Conservation (phyloP, 495 filamentous ascomycete species). For the Apiosordaria backusii region DNA sequence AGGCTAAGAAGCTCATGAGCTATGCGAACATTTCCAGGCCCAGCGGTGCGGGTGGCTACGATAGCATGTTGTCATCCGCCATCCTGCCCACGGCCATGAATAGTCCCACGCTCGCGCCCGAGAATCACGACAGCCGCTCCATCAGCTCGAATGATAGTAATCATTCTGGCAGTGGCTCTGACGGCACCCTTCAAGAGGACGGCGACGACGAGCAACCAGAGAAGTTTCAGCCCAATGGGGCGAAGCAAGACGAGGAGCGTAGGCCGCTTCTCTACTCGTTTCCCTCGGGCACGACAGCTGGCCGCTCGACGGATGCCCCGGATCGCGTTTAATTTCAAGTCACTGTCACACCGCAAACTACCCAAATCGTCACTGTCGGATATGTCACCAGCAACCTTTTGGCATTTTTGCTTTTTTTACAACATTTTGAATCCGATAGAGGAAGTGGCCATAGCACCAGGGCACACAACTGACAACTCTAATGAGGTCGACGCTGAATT, state of each 20-base stretch:
- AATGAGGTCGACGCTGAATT: background rate
- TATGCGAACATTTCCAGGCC: constrained; percentile 39
- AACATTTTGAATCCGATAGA: background rate
- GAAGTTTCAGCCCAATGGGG: background rate
- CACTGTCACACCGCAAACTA: constrained; percentile 3
- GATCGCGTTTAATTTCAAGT: background rate
- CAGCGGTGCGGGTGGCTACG: constrained; percentile 31
- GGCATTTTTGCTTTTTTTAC: background rate
- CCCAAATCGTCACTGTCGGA: background rate
- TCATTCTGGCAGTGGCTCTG: constrained; percentile 22
- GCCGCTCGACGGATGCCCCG: constrained; percentile 16
- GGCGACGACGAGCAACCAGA: constrained; percentile 9
- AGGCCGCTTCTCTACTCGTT: constrained; percentile 19
- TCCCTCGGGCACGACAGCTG: constrained; percentile 11
- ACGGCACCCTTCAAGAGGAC: constrained; percentile 32
- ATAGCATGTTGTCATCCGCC: constrained; percentile 34
- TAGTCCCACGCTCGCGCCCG: constrained; percentile 14
- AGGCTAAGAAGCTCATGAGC: constrained; percentile 52
- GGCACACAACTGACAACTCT: background rate
- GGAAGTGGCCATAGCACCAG: background rate
- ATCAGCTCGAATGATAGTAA: constrained; percentile 20
- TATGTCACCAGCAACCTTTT: background rate
- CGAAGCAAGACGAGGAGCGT: constrained; percentile 2
- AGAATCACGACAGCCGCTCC: constrained; percentile 20
- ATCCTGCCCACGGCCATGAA: constrained; percentile 26